Conservation (phyloP, 2,329 filamentous ascomycete species). For the Parascedosporium putredinis region DNA sequence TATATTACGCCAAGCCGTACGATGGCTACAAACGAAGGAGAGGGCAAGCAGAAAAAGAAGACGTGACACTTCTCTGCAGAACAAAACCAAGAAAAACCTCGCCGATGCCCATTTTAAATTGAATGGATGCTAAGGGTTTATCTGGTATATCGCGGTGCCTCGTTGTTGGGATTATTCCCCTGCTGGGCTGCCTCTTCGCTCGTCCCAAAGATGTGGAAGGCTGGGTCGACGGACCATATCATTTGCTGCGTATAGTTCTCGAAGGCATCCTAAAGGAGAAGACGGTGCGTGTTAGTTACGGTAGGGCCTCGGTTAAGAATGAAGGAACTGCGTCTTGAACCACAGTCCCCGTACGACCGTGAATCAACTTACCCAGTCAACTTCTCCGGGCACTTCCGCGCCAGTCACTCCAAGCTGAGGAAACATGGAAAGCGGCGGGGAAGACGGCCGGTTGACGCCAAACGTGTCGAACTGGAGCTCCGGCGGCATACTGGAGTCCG, state of each 20-base stretch:
- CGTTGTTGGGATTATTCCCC: not conserved
- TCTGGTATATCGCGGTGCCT: not conserved
- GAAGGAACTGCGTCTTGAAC: no score
- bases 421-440: conserved; percentile 3
- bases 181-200: conserved; percentile 1
- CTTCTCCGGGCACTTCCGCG: conserved; percentile 37
- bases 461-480: conserved; percentile 5
- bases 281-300: no score
- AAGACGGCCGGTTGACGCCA: conserved; percentile 3
- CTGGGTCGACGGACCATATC: conserved; percentile 7
- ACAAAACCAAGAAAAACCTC: no score
- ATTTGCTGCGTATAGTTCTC: conserved; percentile 42
- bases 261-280: conserved; percentile 37
- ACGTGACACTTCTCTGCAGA: no score
- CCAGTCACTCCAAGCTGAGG: conserved; percentile 12
- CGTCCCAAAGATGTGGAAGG: not conserved
- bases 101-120: no score
- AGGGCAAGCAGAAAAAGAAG: no score
- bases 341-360: no score
- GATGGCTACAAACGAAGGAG: no score
- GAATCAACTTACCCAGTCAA: conserved; percentile 53
- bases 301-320: no score
- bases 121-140: no score
- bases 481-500: not conserved
- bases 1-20: no score